Base-by-base conservation (phyloP, 1,284 basidiomycete genomes). In the Tranzscheliella williamsii region DNA sequence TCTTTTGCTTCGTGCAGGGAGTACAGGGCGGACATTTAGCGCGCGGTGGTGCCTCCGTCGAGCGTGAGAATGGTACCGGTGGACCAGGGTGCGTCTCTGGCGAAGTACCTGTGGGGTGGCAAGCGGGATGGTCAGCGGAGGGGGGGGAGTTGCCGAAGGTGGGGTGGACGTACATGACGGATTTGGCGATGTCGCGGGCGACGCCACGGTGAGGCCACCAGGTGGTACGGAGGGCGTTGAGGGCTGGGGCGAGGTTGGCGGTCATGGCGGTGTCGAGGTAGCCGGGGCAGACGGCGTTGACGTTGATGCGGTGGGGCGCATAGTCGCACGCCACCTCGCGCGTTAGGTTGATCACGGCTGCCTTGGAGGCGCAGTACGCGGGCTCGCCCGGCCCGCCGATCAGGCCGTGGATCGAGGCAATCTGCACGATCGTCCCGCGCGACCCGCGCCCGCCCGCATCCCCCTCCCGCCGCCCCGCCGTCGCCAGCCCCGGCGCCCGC, bases 261-360 rank as follows among this genome's bases (percentile, higher is more conserved):
- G 61, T 61, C 63, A 66, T 62, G 1, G 63, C 63, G 3, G 63
- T 61, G 11, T 55, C 54, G 15, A 63, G 16, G 18, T 66, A 66
- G 4, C 58, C 63, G 0, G 58, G 58, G 6, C 46, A 42, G 42
- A 66, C 57, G n/a, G 57, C 56, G 26, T 66, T 66, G 44, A 60
- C 47, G 24, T 66, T 61, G 47, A 66, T 61, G 17, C 62, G 36
- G 11, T 61, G 38, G 13, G 50, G 43, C 6, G 62, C 62, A 12
- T 66, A 66, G 30, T 66, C 62, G 33, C 57, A 53, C 3, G 62
- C 62, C 2, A 66, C 48, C 26, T 65, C 57, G 1, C 62, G 32
- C 2, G 55, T 66, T 5, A 66, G 24, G 29, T 66, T 66, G 22
- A 66, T 39, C 7, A 66, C 56, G 1, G 62, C 62, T 5, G 52